Evolutionary conservation across 2,329 filamentous ascomycete species (phyloP).

Genomic region (Aspergillus tamarii): DNA sequence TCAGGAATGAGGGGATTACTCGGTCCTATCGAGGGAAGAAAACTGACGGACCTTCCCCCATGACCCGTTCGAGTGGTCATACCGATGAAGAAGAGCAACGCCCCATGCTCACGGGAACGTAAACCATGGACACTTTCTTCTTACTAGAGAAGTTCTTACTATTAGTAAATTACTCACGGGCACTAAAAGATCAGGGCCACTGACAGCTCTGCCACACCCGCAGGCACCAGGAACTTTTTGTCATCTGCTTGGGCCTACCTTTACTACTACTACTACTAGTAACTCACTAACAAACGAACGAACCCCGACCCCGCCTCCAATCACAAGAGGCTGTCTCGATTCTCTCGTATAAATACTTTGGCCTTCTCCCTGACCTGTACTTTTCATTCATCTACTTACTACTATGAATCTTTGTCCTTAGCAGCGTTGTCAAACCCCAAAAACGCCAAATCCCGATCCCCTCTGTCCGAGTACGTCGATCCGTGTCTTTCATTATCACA

Average conservation of each 20-base stretch:
- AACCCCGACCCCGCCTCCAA: background rate
- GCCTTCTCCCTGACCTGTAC: background rate
- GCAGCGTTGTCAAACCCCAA: too few species aligned
- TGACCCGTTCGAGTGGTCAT: slow-evolving; percentile 1
- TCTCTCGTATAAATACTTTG: background rate
- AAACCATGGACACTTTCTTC: too few species aligned
- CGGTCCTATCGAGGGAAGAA: too few species aligned
- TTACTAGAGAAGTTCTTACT: background rate
- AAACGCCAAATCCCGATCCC: too few species aligned
- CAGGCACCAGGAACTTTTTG: background rate
- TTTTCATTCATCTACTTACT: background rate
- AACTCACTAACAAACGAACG: background rate
- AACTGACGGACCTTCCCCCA: background rate
- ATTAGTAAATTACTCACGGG: background rate
- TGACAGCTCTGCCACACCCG: background rate
- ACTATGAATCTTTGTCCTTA: background rate
- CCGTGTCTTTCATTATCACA: background rate
- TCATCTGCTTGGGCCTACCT: background rate
- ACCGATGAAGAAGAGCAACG: background rate
- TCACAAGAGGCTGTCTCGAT: background rate
- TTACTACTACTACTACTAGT: too few species aligned
- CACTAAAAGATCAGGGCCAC: background rate
- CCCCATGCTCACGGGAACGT: background rate
- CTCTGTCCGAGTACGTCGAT: background rate
- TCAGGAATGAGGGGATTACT: too few species aligned